A percentile compares a stretch with the other conserved stretches of the same genome.
These are phyloP conservation scores for Sapria himalayana DNA, from an alignment of 345 rosid genomes.

Conservation along the genomic window DNA sequence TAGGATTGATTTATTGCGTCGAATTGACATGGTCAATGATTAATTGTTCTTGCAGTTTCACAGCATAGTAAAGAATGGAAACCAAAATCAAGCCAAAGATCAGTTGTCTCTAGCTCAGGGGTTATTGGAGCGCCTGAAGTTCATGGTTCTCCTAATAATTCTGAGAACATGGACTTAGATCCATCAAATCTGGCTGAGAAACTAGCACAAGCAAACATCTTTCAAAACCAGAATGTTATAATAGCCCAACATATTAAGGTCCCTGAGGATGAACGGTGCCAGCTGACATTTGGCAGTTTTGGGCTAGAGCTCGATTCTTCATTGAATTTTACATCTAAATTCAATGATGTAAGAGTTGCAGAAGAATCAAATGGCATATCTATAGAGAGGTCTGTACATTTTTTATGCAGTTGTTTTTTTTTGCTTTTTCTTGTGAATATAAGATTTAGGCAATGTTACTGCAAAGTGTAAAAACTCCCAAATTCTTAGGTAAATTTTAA, in stretches of 20 bases:
- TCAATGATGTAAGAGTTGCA: slow-evolving; percentile 15
- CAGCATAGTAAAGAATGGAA: slow-evolving; percentile 73
- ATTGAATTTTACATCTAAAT: slow-evolving; percentile 15
- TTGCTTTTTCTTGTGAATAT: no score
- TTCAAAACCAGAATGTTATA: slow-evolving; percentile 53
- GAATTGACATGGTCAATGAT: slow-evolving; percentile 3
- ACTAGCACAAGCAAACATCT: slow-evolving; percentile 19
- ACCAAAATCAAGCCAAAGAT: slow-evolving; percentile 54
- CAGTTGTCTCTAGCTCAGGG: slow-evolving; percentile 23
- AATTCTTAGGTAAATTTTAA: no score
- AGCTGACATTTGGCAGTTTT: slow-evolving; percentile 74
- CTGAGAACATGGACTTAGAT: slow-evolving; percentile 26
- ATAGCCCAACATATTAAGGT: slow-evolving; percentile 73
- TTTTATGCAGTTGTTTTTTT: slow-evolving; percentile 1
- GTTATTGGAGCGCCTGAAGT: slow-evolving; percentile 47
- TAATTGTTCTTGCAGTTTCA: slow-evolving; percentile 21
- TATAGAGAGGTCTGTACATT: slow-evolving; percentile 30
- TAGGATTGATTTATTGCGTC: no score
- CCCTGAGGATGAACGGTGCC: slow-evolving; percentile 53
- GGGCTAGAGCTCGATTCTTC: slow-evolving; percentile 38
- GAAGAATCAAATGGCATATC: slow-evolving; percentile 31
- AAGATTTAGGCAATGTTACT: no score
- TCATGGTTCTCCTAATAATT: slow-evolving; percentile 22
- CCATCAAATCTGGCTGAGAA: slow-evolving; percentile 31
- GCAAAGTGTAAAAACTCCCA: no score